Evolutionary conservation across 1,284 basidiomycete genomes (phyloP).

Genomic region (Chiua sp.): DNA sequence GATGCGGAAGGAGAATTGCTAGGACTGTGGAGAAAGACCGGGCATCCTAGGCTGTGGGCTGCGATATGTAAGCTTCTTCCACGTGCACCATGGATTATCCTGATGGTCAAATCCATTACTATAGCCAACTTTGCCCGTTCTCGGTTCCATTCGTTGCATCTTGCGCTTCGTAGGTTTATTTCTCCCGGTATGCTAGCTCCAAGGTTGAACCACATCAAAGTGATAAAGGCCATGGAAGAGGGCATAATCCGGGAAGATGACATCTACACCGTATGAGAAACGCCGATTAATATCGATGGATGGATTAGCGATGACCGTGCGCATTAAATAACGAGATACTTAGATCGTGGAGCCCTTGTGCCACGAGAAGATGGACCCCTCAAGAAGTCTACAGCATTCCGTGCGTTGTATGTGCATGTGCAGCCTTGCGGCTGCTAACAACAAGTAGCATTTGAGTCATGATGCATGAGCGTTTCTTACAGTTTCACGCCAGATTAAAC

Average conservation of each 20-base stretch:
- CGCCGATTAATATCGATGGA: too few species aligned
- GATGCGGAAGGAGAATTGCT: conserved; percentile 52
- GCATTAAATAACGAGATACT: too few species aligned
- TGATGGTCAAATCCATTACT: neutral
- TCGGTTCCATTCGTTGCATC: conserved; percentile 39
- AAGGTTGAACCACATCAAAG: conserved; percentile 23
- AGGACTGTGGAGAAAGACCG: conserved; percentile 40
- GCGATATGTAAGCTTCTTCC: conserved; percentile 33
- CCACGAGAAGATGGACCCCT: too few species aligned
- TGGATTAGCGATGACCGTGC: too few species aligned
- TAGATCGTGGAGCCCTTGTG: too few species aligned
- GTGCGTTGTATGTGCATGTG: too few species aligned
- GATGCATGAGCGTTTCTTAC: too few species aligned
- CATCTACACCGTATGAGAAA: neutral
- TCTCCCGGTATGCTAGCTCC: neutral
- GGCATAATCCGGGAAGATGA: conserved; percentile 22
- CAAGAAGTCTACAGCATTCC: too few species aligned
- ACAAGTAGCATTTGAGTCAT: too few species aligned
- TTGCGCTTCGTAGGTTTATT: conserved; percentile 40
- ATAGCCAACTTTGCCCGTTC: conserved; percentile 39
- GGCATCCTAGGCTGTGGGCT: conserved; percentile 40
- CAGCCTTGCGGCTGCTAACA: too few species aligned
- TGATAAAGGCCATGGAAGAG: conserved; percentile 33
- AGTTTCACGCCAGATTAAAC: too few species aligned
- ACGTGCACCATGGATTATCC: neutral